Conservation (phyloP, 805 yeast genomes). For the Ogataea nitratoaversa region DNA sequence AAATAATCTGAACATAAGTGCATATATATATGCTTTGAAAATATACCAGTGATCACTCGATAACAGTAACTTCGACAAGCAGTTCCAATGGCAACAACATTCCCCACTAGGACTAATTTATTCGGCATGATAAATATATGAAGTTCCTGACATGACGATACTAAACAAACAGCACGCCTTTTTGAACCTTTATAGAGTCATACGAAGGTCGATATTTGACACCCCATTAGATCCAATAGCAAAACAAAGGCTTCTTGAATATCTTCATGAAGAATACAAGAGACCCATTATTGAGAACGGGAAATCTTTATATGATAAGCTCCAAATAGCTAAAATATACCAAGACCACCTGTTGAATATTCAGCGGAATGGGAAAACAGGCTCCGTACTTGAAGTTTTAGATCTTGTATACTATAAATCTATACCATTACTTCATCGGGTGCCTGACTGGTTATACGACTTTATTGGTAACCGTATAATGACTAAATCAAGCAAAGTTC, state of each 20-base stretch:
- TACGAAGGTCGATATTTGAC: slow-evolving; percentile 4
- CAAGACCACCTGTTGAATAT: slow-evolving; percentile 4
- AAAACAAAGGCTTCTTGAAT: slow-evolving; percentile 1
- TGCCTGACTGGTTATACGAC: slow-evolving; percentile 14
- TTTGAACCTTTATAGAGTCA: slow-evolving; percentile 2
- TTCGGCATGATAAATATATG: neutral
- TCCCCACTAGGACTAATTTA: neutral
- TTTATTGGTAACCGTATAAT: slow-evolving; percentile 5
- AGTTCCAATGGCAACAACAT: no score
- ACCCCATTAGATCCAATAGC: slow-evolving; percentile 11
- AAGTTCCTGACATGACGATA: neutral
- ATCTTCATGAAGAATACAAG: slow-evolving; percentile 2
- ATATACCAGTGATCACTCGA: no score
- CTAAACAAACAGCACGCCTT: neutral
- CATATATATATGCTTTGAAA: no score
- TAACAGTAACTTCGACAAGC: no score
- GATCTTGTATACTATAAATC: slow-evolving; percentile 5
- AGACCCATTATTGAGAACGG: neutral
- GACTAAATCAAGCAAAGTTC: slow-evolving; percentile 6
- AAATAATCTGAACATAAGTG: no score
- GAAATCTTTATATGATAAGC: neutral
- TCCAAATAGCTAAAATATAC: slow-evolving; percentile 2
- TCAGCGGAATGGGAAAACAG: slow-evolving; percentile 5
- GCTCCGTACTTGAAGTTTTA: slow-evolving; percentile 8
- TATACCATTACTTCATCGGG: slow-evolving; percentile 5